A percentile compares a stretch with the other conserved stretches of the same genome.
Conservation (phyloP, 140 eudicot species). For the Oenanthe javanica region DNA sequence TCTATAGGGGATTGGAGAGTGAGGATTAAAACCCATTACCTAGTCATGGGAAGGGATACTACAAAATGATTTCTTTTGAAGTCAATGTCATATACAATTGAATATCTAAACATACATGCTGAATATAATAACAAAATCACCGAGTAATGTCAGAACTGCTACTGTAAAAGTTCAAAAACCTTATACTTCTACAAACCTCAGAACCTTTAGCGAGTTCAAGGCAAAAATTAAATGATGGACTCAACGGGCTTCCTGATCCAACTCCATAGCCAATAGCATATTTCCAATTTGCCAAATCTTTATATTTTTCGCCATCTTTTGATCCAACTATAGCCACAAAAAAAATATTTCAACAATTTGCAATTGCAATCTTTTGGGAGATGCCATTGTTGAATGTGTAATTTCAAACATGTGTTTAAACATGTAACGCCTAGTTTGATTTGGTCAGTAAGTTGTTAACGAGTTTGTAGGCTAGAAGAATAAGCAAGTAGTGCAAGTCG, state of each 20-base stretch:
- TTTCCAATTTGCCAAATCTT: conserved; percentile 77
- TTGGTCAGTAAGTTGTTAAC: too few relatives aligned
- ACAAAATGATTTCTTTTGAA: neutral
- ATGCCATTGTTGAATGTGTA: neutral
- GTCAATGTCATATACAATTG: neutral
- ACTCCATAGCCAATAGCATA: conserved; percentile 78
- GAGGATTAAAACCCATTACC: too few relatives aligned
- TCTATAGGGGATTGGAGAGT: neutral
- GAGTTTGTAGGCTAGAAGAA: too few relatives aligned
- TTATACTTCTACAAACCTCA: conserved; percentile 42
- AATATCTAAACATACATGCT: neutral
- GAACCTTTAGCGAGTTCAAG: conserved; percentile 74
- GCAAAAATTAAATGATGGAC: conserved; percentile 91
- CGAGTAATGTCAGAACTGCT: neutral
- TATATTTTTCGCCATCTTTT: conserved; percentile 46
- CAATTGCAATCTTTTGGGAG: neutral
- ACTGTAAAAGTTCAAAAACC: neutral
- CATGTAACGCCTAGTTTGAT: too few relatives aligned
- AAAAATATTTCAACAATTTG: too few relatives aligned
- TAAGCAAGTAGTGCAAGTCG: too few relatives aligned
- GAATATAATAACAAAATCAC: conserved; percentile 7
- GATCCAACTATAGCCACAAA: conserved; percentile 40
- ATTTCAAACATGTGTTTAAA: too few relatives aligned
- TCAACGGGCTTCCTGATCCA: conserved; percentile 86
- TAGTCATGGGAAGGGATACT: neutral